Conservation (phyloP, 2,329 filamentous ascomycete genomes). For the Pestalotiopsis fici region DNA sequence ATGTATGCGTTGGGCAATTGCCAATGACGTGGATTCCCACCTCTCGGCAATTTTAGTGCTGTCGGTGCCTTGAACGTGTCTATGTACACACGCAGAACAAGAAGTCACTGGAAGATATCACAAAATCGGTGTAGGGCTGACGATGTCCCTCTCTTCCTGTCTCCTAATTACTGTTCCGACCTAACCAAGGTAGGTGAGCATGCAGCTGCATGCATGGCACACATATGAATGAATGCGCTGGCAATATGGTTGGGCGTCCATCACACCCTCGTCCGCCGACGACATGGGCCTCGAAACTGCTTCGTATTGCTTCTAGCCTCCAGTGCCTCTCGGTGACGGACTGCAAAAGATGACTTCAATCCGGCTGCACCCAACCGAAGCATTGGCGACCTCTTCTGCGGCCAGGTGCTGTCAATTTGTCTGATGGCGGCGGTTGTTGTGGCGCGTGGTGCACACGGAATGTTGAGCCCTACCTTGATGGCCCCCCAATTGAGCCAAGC, state of each 20-base stretch:
- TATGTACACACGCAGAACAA: not conserved
- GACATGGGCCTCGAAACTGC: not conserved
- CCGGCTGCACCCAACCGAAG: not conserved
- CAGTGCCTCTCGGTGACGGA: not conserved
- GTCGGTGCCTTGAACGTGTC: not conserved
- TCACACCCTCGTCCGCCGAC: not conserved
- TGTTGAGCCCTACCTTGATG: not conserved
- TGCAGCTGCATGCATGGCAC: conserved; percentile 11
- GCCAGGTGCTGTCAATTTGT: not conserved
- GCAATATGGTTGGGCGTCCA: conserved; percentile 34
- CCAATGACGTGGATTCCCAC: conserved; percentile 8
- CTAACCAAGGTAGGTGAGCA: too few relatives aligned
- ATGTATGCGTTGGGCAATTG: not conserved
- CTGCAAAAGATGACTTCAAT: not conserved
- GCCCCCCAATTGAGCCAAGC: not conserved
- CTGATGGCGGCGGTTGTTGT: not conserved
- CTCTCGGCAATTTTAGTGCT: not conserved
- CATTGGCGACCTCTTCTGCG: not conserved
- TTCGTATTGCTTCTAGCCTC: not conserved
- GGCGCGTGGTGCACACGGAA: not conserved
- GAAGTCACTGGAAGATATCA: not conserved
- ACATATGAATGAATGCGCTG: conserved; percentile 26
- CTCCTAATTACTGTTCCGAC: not conserved
- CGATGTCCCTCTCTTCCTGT: not conserved
- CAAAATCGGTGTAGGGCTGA: conserved; percentile 9